Base-by-base conservation (phyloP, 495 filamentous ascomycete genomes). In the Xylaria scruposa region DNA sequence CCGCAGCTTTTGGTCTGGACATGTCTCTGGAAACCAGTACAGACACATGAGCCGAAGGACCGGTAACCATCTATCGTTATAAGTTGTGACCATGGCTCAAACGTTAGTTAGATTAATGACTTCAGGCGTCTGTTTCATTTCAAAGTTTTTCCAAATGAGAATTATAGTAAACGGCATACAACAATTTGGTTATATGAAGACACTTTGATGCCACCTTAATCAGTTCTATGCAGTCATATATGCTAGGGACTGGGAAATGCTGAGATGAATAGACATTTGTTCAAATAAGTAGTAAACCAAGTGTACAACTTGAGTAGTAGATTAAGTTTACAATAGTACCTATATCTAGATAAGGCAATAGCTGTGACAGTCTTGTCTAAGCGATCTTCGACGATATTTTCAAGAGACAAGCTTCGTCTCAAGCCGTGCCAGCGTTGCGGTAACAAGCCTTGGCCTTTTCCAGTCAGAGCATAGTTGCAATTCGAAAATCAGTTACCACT, bases 1-100 rank as follows among this genome's bases (percentile, higher is more conserved):
- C 61, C 42, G 33, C 61, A 64, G 40, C 61, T 64, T 17, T 24
- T 64, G 12, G 29, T 64, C 29, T 49, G 42, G 61, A 64, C 61
- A 0, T 64, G 61, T 26, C 40, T 46, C 24, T 64, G 61, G 61
- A 47, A 64, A 49, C 61, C 61, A 29, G 15, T 33, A 1, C 61
- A 64, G 42, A 24, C n/a, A 26, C 31, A 19, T 47, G 42, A 47
- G 6, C 24, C 47, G 24, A 31, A 64, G 24, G 29, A 47, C 29
- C 26, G 9, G 10, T 9, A 56, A 31, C 17, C 8, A 19, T 60
- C 58, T 60, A 4, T 60, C 9, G 38, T 19, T 38, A 60, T 12
- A n/a, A 8, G 31, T 38, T 38, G 19, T 38, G 19, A 10, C 7
- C 7, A 38, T 21, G 17, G 12, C 17, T 26, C 1, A 33, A 58